Evolutionary conservation across 1,139 yeast genomes (phyloP), one percentile per base, ranked within the genome.

Genomic region (Candida pseudocylindracea): DNA sequence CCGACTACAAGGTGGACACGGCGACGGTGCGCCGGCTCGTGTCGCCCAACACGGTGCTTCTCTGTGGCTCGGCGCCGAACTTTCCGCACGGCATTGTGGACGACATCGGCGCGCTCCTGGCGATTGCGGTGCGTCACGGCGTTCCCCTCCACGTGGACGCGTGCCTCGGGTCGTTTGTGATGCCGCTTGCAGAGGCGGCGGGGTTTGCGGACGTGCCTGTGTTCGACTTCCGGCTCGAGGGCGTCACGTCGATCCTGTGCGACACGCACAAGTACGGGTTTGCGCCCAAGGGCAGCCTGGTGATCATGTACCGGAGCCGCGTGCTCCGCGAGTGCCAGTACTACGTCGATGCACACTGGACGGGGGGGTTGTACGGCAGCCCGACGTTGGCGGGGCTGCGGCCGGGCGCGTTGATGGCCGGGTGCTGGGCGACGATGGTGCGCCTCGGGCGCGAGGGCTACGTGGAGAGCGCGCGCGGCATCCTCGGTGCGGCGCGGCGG

Each of bases 231-330:
- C 58, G 91, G 40, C 63, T 81, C 2, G 75, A 81, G 1, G 96
- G 96, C 29, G 96, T 88, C n/a, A 88, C 96, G 1, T 83, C 95
- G 4, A 85, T 88, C 38, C 79, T 94, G 10, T 88, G 96, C 53
- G 98, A 88, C 49, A 85, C 96, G 12, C 98, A 88, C 59, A 88
- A 88, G 51, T 88, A 88, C 47, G 98, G 96, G 2, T 88, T 85
- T 60, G 95, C 96, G 8, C 96, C 98, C 31, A 88, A 88, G 52
- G 98, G 98, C 5, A 76, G 93, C 0, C 81, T 94, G 1, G 66
- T 85, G 29, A 78, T 88, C 42, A 76, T 88, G 93, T 88, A 88
- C 52, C 63, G 95, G 33, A 54, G 61, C 38, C 46, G 63, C 1
- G 60, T 63, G 38, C 59, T 81, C 37, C 63, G 98, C 35, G 67